A percentile compares a stretch with the other conserved stretches of the same genome.
Evolutionary conservation across 345 rosid genomes (phyloP).

Genomic region (Lepidium didymum): DNA sequence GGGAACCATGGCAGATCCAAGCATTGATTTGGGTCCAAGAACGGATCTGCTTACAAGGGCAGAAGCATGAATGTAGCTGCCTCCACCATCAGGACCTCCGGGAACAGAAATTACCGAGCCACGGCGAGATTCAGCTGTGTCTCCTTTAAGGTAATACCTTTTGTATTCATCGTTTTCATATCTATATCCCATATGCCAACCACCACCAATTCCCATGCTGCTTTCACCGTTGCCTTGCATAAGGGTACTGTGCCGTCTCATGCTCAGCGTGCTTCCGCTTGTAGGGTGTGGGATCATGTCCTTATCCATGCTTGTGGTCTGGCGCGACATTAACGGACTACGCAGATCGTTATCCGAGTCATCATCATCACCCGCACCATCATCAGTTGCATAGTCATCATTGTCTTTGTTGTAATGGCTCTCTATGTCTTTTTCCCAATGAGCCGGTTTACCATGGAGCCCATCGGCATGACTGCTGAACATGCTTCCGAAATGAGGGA

Average conservation of each 20-base stretch:
- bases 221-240: conserved; percentile 56
- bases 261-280: conserved; percentile 55
- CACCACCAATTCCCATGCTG: conserved; percentile 87
- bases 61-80: conserved; percentile 79
- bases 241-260: conserved; percentile 68
- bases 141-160: conserved; percentile 79
- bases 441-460: conserved; percentile 49
- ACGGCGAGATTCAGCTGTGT: conserved; percentile 60
- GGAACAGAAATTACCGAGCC: conserved; percentile 78
- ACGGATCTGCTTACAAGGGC: conserved; percentile 82
- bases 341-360: conserved; percentile 74
- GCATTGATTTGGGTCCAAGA: conserved; percentile 57
- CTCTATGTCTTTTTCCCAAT: conserved; percentile 66
- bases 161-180: conserved; percentile 75
- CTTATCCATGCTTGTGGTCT: conserved; percentile 77
- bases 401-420: conserved; percentile 64
- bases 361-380: conserved; percentile 43
- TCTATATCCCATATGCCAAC: conserved; percentile 97
- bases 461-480: conserved; percentile 53
- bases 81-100: conserved; percentile 52
- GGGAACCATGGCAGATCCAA: conserved; percentile 73
- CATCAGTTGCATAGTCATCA: conserved; percentile 51
- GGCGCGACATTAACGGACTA: conserved; percentile 87
- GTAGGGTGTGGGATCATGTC: conserved; percentile 53
- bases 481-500: conserved; percentile 90